A percentile compares a stretch with the other conserved stretches of the same genome.
These are phyloP conservation scores for Triadica sebifera DNA, from an alignment of 345 rosid genomes.

Conservation along the genomic window DNA sequence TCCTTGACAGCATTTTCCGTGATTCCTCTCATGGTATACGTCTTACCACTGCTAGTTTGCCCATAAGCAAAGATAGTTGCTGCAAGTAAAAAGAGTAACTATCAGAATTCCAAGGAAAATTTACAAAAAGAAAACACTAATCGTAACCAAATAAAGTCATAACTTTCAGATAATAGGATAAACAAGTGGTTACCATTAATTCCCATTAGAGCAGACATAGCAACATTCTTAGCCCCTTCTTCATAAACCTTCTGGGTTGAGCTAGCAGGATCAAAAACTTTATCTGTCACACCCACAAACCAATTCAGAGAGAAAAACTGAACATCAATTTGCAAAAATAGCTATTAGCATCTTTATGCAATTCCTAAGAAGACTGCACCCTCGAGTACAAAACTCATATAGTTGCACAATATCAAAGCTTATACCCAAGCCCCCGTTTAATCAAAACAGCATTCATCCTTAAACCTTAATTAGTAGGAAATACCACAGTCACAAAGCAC, in stretches of 20 bases:
- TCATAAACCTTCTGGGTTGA: slow-evolving; percentile 72
- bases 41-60: slow-evolving; percentile 92
- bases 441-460: too few relatives aligned
- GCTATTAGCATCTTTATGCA: neutral
- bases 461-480: neutral
- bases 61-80: slow-evolving; percentile 94
- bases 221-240: slow-evolving; percentile 91
- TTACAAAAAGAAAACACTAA: neutral
- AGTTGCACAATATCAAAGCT: neutral
- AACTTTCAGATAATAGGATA: neutral
- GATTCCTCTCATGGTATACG: slow-evolving; percentile 88
- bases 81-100: slow-evolving; percentile 33
- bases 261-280: slow-evolving; percentile 66
- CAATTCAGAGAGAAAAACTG: neutral
- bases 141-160: neutral
- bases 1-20: slow-evolving; percentile 70
- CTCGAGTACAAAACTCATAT: neutral
- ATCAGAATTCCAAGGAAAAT: neutral
- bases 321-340: neutral
- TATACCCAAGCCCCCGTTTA: neutral
- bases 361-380: neutral
- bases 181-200: slow-evolving; percentile 57
- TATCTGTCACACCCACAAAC: slow-evolving; percentile 46
- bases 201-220: slow-evolving; percentile 83
- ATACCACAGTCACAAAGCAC: neutral